phyloP scores from a whole-genome alignment of 352 stramenopile species.

The Thalassiosira pacifica region DNA sequence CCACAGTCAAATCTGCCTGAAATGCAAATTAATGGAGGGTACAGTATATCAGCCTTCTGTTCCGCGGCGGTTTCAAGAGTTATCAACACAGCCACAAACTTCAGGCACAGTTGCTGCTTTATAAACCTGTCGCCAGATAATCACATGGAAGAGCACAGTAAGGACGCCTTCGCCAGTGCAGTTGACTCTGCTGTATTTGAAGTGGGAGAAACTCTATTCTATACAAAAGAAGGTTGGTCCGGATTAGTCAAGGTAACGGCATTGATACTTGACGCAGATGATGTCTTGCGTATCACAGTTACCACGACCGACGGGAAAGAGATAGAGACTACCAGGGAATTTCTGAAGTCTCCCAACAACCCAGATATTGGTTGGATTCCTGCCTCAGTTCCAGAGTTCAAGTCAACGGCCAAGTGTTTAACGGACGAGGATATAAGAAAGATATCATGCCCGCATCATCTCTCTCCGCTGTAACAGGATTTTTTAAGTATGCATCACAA shows the following conservation, averaged over 20 bases:
- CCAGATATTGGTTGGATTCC: slow-evolving; percentile 40
- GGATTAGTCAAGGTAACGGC: no score
- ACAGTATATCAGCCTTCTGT: not conserved
- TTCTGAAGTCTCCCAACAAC: not conserved
- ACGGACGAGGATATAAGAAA: not conserved
- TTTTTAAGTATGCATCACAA: not conserved
- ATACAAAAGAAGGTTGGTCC: not conserved
- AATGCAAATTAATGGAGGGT: slow-evolving; percentile 25
- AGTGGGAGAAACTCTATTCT: slow-evolving; percentile 14
- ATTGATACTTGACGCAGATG: no score
- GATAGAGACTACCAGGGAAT: not conserved
- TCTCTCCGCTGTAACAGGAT: slow-evolving; percentile 18
- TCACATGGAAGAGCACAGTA: not conserved
- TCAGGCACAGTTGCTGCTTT: not conserved
- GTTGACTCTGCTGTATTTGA: not conserved
- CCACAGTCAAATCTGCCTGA: slow-evolving; percentile 30
- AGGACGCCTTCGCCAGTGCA: not conserved
- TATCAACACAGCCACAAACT: not conserved
- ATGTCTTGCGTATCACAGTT: no score
- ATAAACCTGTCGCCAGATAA: not conserved
- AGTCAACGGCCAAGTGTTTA: not conserved
- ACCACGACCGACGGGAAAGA: no score
- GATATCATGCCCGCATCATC: not conserved
- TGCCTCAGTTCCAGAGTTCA: not conserved
- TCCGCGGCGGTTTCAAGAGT: not conserved